phyloP scores from a whole-genome alignment of 2,329 filamentous ascomycete species.

The Rhynchosporium graminicola region DNA sequence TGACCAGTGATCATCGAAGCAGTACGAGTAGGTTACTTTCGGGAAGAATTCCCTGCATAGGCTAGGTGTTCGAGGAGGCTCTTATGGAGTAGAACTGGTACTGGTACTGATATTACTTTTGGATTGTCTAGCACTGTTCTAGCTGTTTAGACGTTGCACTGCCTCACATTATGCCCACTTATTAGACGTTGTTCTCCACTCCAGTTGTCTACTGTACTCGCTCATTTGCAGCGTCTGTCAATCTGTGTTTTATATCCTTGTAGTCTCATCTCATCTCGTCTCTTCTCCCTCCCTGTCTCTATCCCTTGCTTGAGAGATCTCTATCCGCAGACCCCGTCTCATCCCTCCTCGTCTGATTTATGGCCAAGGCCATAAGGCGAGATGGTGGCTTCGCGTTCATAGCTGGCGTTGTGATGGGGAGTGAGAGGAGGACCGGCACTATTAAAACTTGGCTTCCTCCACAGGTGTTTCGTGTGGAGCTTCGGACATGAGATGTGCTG shows the following conservation, averaged over 20 bases:
- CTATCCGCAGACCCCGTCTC: conserved; percentile 5
- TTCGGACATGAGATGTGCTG: too few species aligned
- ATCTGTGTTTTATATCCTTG: neutral
- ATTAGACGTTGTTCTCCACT: neutral
- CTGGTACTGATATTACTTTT: neutral
- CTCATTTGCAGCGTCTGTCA: neutral
- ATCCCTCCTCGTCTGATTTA: conserved; percentile 4
- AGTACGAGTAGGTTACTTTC: neutral
- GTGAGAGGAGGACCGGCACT: neutral
- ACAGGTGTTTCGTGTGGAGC: too few species aligned
- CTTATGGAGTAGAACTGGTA: neutral
- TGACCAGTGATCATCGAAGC: too few species aligned
- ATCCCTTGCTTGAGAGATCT: conserved; percentile 5
- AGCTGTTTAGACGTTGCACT: conserved; percentile 5
- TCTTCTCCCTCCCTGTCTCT: neutral
- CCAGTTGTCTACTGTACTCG: neutral
- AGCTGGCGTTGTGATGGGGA: neutral
- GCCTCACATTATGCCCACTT: conserved; percentile 1
- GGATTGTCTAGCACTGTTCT: neutral
- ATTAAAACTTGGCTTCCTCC: neutral
- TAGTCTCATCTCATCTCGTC: neutral
- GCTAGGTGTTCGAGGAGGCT: too few species aligned
- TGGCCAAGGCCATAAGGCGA: conserved; percentile 9
- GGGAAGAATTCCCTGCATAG: too few species aligned
- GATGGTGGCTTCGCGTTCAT: conserved; percentile 1